These are phyloP conservation scores for Sporothrix curviconia DNA, from an alignment of 2,329 filamentous ascomycete species.

Conservation along the genomic window DNA sequence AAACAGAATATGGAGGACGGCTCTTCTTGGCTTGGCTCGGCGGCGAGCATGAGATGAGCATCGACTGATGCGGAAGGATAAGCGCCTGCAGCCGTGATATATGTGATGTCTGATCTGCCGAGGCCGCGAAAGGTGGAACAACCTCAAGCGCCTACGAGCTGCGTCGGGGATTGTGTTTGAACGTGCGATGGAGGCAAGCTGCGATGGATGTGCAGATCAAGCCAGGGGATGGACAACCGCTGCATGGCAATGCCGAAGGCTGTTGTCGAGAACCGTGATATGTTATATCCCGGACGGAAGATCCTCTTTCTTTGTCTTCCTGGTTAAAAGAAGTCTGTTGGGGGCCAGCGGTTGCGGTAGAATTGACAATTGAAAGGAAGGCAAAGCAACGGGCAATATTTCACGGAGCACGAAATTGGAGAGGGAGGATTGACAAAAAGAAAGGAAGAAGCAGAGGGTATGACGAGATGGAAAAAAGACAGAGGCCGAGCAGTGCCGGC, in stretches of 20 bases:
- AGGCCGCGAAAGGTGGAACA: not conserved
- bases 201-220: not conserved
- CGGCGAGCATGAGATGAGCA: not conserved
- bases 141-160: not conserved
- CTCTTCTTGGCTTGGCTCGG: not conserved
- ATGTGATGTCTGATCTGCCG: not conserved
- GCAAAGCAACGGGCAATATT: no score
- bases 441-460: not conserved
- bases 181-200: not conserved
- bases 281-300: not conserved
- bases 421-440: not conserved
- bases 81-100: conserved; percentile 13
- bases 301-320: not conserved
- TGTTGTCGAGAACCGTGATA: not conserved
- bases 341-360: not conserved
- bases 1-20: not conserved
- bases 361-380: not conserved
- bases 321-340: not conserved
- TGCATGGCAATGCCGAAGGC: not conserved
- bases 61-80: not conserved
- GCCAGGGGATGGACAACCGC: not conserved
- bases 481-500: not conserved
- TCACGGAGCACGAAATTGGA: no score
- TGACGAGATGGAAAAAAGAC: conserved; percentile 5
- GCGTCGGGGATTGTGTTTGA: not conserved